These are phyloP conservation scores for Clitoria ternatea DNA, from an alignment of 306 rosid species.

Conservation along the genomic window DNA sequence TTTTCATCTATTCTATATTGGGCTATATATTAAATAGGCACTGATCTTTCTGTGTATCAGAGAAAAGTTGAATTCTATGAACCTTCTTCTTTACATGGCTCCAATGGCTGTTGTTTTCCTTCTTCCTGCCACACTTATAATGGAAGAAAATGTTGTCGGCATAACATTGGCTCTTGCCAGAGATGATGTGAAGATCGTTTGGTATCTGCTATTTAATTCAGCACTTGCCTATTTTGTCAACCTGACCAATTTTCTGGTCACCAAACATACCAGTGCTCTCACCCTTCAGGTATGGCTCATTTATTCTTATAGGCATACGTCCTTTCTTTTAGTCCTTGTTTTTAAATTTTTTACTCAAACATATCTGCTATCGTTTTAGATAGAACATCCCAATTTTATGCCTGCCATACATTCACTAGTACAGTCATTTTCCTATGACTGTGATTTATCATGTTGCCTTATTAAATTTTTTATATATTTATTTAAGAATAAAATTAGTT, in stretches of 20 bases:
- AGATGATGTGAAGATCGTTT: slow-evolving; percentile 88
- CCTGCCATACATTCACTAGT: neutral
- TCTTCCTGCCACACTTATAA: slow-evolving; percentile 93
- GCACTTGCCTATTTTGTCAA: slow-evolving; percentile 92
- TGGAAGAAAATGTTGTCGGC: slow-evolving; percentile 98
- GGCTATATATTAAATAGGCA: neutral
- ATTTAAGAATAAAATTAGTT: neutral
- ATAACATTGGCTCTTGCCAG: slow-evolving; percentile 97
- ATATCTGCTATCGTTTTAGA: neutral
- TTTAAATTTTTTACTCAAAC: neutral
- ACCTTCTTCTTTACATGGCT: slow-evolving; percentile 98
- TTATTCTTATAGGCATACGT: slow-evolving; percentile 6
- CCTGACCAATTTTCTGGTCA: slow-evolving; percentile 97
- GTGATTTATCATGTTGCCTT: neutral
- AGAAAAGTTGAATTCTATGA: slow-evolving; percentile 99
- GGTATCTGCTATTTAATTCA: slow-evolving; percentile 95
- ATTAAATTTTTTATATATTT: neutral
- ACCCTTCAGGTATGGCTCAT: slow-evolving; percentile 84
- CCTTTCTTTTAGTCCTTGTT: too few relatives aligned
- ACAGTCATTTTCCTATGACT: neutral
- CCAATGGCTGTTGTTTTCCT: slow-evolving; percentile 97
- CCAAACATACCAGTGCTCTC: slow-evolving; percentile 97
- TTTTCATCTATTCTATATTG: neutral
- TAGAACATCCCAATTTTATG: neutral
- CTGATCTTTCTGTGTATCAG: slow-evolving; percentile 47